phyloP scores from a whole-genome alignment of 345 rosid genomes.

The Melaleuca quinquenervia region DNA sequence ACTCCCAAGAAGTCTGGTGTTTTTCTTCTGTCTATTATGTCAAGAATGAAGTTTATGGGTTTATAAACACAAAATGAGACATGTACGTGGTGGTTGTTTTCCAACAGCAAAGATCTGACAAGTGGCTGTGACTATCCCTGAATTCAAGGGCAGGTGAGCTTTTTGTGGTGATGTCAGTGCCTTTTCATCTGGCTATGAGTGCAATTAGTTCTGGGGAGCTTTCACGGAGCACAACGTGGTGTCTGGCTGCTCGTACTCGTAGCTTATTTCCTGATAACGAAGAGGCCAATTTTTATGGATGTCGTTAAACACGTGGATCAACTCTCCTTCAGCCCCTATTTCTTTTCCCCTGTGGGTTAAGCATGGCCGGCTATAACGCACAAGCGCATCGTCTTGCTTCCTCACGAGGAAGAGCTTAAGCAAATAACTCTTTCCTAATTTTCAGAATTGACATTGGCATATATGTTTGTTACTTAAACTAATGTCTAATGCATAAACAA shows the following conservation, averaged over 20 bases:
- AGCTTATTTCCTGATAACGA: background rate
- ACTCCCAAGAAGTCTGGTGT: background rate
- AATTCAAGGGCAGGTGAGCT: constrained; percentile 21
- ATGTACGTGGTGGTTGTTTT: constrained; percentile 3
- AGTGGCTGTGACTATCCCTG: constrained; percentile 13
- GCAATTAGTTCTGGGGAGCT: background rate
- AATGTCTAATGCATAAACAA: background rate
- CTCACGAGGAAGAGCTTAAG: background rate
- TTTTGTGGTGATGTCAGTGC: constrained; percentile 12
- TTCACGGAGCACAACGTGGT: background rate
- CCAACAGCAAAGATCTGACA: constrained; percentile 1
- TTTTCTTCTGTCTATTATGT: background rate
- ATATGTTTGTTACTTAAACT: background rate
- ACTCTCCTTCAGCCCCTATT: background rate
- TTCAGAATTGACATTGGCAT: background rate
- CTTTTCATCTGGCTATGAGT: constrained; percentile 3
- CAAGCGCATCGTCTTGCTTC: background rate
- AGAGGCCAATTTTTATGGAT: background rate
- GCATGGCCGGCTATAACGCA: background rate
- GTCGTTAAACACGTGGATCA: background rate
- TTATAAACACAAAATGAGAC: background rate
- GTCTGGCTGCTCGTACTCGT: background rate
- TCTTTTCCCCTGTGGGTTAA: background rate
- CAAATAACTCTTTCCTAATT: background rate
- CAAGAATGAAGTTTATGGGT: background rate